Conservation (phyloP, 2,329 filamentous ascomycete genomes). For the Fusarium concolor region DNA sequence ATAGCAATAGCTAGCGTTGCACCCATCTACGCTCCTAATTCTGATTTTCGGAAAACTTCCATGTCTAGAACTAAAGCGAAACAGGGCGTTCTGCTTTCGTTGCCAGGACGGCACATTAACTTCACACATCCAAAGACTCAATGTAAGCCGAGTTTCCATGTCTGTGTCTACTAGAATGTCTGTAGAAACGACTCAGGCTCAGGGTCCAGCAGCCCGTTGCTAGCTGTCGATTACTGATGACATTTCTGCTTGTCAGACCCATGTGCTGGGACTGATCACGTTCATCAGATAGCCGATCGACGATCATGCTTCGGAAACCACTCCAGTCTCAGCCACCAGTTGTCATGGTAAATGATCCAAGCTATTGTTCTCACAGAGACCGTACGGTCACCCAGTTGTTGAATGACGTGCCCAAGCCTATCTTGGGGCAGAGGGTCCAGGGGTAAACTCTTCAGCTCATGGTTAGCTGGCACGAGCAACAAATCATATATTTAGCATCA, state of each 20-base stretch:
- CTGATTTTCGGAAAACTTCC: not conserved
- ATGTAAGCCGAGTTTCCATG: not conserved
- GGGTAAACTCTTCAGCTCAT: slow-evolving; percentile 19
- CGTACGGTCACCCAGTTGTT: slow-evolving; percentile 1
- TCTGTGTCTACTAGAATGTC: not conserved
- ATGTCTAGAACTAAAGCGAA: not conserved
- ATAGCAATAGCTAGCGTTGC: slow-evolving; percentile 1
- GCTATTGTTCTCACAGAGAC: slow-evolving; percentile 5
- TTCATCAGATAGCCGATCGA: slow-evolving; percentile 45
- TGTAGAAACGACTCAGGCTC: slow-evolving; percentile 1
- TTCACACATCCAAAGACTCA: not conserved
- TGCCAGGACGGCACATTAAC: slow-evolving; percentile 1
- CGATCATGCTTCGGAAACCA: slow-evolving; percentile 36
- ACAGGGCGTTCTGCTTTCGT: not conserved
- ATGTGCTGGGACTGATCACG: slow-evolving; percentile 27
- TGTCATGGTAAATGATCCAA: slow-evolving; percentile 7
- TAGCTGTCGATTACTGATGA: slow-evolving; percentile 11
- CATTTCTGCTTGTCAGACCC: slow-evolving; percentile 22
- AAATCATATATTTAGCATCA: slow-evolving; percentile 5
- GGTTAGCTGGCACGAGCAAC: slow-evolving; percentile 30
- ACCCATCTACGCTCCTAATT: slow-evolving; percentile 1
- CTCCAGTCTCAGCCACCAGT: slow-evolving; percentile 18
- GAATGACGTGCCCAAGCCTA: slow-evolving; percentile 36
- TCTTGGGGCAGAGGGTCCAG: not conserved
- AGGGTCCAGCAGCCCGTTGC: slow-evolving; percentile 4